Percentiles rank a stretch among this genome's conserved stretches.
Conservation (phyloP, 495 filamentous ascomycete genomes). For the Lasiosphaeria miniovina region DNA sequence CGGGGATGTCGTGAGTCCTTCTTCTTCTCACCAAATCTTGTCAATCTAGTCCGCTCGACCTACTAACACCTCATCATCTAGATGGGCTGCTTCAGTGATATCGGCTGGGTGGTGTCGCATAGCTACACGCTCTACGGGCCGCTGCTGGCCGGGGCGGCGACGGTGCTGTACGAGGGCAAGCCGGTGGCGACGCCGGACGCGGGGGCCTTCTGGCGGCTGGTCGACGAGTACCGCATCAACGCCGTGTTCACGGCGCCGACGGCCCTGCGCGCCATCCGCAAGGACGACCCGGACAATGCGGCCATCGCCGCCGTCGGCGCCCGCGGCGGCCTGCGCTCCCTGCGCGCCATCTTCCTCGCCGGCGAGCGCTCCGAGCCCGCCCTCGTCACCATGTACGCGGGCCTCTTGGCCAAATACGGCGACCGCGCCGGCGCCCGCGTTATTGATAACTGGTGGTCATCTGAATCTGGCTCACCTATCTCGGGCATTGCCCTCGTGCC, state of each 20-base stretch:
- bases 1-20: slow-evolving; percentile 59
- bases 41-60: too few relatives aligned
- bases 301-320: slow-evolving; percentile 59
- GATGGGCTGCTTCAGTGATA: slow-evolving; percentile 54
- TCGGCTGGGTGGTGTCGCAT: slow-evolving; percentile 84
- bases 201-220: slow-evolving; percentile 80
- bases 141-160: slow-evolving; percentile 77
- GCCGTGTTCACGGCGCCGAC: slow-evolving; percentile 82
- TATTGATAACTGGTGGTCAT: slow-evolving; percentile 96
- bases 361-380: slow-evolving; percentile 87
- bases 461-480: slow-evolving; percentile 87
- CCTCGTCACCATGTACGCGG: slow-evolving; percentile 76
- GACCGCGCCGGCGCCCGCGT: slow-evolving; percentile 61
- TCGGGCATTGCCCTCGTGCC: slow-evolving; percentile 71
- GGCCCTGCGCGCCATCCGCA: slow-evolving; percentile 80
- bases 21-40: background rate
- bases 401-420: slow-evolving; percentile 62
- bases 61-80: background rate
- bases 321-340: slow-evolving; percentile 61
- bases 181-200: slow-evolving; percentile 87
- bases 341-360: slow-evolving; percentile 77
- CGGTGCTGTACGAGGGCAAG: slow-evolving; percentile 88
- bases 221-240: slow-evolving; percentile 82
- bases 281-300: slow-evolving; percentile 74
- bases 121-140: slow-evolving; percentile 79